Percentiles rank a stretch among this genome's conserved stretches.
Conservation (phyloP, 495 filamentous ascomycete genomes). For the Acidomyces sp. region DNA sequence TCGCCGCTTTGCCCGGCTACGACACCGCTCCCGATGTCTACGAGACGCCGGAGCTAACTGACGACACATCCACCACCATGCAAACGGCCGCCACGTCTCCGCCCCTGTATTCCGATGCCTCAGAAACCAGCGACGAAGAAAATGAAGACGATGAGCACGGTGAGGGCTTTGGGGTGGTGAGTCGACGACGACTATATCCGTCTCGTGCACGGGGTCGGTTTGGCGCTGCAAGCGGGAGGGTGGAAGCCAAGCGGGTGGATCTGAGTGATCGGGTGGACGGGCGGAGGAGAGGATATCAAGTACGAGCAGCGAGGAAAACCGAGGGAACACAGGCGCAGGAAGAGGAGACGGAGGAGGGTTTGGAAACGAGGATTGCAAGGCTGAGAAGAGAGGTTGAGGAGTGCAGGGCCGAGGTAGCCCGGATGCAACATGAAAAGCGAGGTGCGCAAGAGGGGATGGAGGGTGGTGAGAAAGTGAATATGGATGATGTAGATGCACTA, state of each 20-base stretch:
- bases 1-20: conserved; percentile 18
- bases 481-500: conserved; percentile 19
- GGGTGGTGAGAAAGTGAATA: conserved; percentile 1
- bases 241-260: conserved; percentile 4
- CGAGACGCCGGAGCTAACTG: conserved; percentile 16
- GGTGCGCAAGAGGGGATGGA: conserved; percentile 11
- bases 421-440: conserved; percentile 19
- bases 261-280: conserved; percentile 12
- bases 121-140: conserved; percentile 4
- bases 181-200: conserved; percentile 5
- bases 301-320: conserved; percentile 27
- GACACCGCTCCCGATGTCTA: conserved; percentile 22
- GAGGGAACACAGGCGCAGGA: not conserved
- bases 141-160: conserved; percentile 1
- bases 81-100: not conserved
- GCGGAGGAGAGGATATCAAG: conserved; percentile 5
- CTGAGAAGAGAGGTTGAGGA: conserved; percentile 31
- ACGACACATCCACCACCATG: conserved; percentile 7
- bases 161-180: conserved; percentile 7
- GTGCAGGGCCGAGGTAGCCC: conserved; percentile 24
- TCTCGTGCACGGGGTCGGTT: conserved; percentile 10
- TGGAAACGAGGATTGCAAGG: conserved; percentile 60
- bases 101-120: not conserved
- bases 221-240: conserved; percentile 1
- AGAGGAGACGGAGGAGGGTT: conserved; percentile 44